phyloP scores from a whole-genome alignment of 1,284 basidiomycete genomes.

The Moniliophthora roreri region DNA sequence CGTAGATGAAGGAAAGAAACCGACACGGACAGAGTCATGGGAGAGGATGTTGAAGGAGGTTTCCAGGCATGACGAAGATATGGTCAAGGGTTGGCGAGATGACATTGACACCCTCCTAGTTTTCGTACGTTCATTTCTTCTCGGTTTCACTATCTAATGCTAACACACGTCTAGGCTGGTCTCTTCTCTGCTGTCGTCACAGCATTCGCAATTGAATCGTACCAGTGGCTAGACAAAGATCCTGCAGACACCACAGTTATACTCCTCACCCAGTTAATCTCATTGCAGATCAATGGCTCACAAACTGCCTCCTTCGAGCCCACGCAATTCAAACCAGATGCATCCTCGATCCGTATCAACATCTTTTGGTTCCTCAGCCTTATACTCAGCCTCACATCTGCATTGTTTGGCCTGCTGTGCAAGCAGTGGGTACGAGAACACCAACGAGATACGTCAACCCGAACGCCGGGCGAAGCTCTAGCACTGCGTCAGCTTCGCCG shows the following conservation, averaged over 20 bases:
- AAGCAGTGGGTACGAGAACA: conserved; percentile 13
- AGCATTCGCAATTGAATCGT: conserved; percentile 8
- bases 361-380: conserved; percentile 13
- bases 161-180: no score
- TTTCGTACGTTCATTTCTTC: no score
- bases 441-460: conserved; percentile 3
- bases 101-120: no score
- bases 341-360: neutral
- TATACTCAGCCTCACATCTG: conserved; percentile 5
- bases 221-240: conserved; percentile 1
- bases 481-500: neutral
- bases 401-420: conserved; percentile 8
- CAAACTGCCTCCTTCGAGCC: neutral
- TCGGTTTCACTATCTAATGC: no score
- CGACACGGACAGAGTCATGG: no score
- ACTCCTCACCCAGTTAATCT: neutral
- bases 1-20: no score
- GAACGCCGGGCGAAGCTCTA: neutral
- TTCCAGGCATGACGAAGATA: no score
- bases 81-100: no score
- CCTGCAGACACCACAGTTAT: neutral
- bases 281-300: neutral
- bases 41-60: no score
- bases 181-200: conserved; percentile 8
- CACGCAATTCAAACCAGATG: neutral